Evolutionary conservation across 2,329 filamentous ascomycete species (phyloP), one percentile per base, ranked within the genome.

Genomic region (Penicillium sp.): DNA sequence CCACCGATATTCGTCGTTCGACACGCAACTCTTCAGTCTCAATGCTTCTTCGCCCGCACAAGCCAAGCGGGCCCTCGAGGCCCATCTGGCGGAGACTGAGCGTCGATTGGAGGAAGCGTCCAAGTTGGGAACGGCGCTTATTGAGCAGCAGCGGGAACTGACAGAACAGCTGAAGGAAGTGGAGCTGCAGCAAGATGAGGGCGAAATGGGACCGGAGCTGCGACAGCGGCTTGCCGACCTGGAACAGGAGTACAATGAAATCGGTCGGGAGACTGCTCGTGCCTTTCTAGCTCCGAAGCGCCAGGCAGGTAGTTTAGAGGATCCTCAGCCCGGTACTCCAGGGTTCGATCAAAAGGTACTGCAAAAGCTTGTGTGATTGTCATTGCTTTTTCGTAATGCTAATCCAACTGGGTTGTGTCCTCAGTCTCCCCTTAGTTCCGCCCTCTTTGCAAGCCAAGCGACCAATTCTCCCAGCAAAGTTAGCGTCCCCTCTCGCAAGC

Each of bases 171-270:
- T 99, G 60, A 88, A 89, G 69, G 93, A 98, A 72, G 89, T 99
- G 3, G 91, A 96, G 70, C 87, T 89, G 72, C 82, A 91, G 61
- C 84, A 92, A 70, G 83, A 85, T 48, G 90, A 95, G 68, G 87
- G 86, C 26, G 90, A 97, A 64, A 87, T 98, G 55, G 89, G 89
- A 0, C 87, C 91, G 3, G 93, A 97, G 67, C 81, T 99, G 70
- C 91, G 90, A 61, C 85, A 89, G 71, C 93, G 91, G 78, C 84
- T 99, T 56, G 84, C 87, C 14, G 93, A 96, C 65, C 87, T 99
- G 61, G 95, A 99, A 76, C 91, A 87, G 76, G 95, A 99, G 72
- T 98, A 96, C 80, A 94, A 96, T 75, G 93, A 97, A 73, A 89
- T 98, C 51, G 93, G 93, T 13, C 85, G 90, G 64, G 94, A 98